These are phyloP conservation scores for Amorphotheca resinae DNA, from an alignment of 495 filamentous ascomycete genomes.

Conservation along the genomic window DNA sequence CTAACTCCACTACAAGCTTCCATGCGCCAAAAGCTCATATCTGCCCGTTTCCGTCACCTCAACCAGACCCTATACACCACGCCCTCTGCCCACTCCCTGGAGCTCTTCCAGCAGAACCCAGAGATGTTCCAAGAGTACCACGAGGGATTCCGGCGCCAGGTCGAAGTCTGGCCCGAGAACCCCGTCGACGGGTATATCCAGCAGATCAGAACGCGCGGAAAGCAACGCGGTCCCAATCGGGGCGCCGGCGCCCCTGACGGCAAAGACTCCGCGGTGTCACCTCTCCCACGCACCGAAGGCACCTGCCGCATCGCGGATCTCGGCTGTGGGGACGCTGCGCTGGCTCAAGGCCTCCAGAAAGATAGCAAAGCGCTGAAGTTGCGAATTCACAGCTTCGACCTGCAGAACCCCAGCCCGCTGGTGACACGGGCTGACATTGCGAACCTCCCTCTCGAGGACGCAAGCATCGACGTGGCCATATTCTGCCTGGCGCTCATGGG, in stretches of 20 bases:
- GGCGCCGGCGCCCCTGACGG: neutral
- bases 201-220: slow-evolving; percentile 32
- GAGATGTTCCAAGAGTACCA: slow-evolving; percentile 93
- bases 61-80: slow-evolving; percentile 94
- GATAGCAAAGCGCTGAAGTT: slow-evolving; percentile 48
- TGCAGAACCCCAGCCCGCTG: slow-evolving; percentile 42
- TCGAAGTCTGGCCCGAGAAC: slow-evolving; percentile 90
- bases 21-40: slow-evolving; percentile 87
- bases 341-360: slow-evolving; percentile 42
- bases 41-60: slow-evolving; percentile 90
- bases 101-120: slow-evolving; percentile 66
- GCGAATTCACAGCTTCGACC: slow-evolving; percentile 53
- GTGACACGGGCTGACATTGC: slow-evolving; percentile 84
- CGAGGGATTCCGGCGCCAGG: slow-evolving; percentile 85
- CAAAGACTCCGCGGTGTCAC: slow-evolving; percentile 16
- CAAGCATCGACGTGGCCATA: slow-evolving; percentile 68
- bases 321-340: slow-evolving; percentile 67
- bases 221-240: slow-evolving; percentile 10
- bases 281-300: slow-evolving; percentile 40
- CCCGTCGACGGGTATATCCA: slow-evolving; percentile 74
- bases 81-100: slow-evolving; percentile 63
- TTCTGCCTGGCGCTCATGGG: slow-evolving; percentile 98
- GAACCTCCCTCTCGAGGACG: slow-evolving; percentile 58
- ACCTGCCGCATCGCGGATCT: slow-evolving; percentile 72
- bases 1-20: slow-evolving; percentile 84